Evolutionary conservation across 352 stramenopile genomes (phyloP).

Genomic region (Phytophthora foliorum): DNA sequence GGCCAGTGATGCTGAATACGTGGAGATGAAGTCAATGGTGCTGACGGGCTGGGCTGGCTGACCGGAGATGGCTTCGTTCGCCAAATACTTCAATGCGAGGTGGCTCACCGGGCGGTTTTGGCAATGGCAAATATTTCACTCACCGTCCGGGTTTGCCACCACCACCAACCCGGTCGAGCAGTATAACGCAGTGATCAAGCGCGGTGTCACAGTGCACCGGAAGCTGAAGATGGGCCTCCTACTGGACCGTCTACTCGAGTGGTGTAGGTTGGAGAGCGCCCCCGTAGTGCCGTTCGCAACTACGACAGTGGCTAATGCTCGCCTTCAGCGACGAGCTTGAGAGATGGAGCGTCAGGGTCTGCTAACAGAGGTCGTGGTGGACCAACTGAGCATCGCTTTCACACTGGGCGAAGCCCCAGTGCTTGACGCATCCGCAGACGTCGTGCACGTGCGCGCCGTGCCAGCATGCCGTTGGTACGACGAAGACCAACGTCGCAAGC

Average conservation of each 20-base stretch:
- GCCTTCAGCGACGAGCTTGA: constrained; percentile 1
- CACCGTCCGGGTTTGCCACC: constrained; percentile 7
- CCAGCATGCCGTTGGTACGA: not conserved
- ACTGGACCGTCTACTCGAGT: constrained; percentile 1
- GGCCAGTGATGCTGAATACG: not conserved
- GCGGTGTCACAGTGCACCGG: constrained; percentile 5
- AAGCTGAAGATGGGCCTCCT: constrained; percentile 14
- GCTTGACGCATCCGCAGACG: not conserved
- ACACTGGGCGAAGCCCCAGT: not conserved
- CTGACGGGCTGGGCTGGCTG: not conserved
- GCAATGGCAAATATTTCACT: constrained; percentile 23
- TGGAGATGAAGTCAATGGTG: not conserved
- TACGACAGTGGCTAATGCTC: not conserved
- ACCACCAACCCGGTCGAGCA: constrained; percentile 9
- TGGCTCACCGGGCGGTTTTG: not conserved
- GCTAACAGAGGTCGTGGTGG: not conserved
- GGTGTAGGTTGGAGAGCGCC: not conserved
- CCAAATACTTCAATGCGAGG: not conserved
- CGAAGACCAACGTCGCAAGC: not conserved
- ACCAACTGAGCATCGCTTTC: constrained; percentile 4
- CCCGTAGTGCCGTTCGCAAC: not conserved
- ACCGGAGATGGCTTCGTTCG: not conserved
- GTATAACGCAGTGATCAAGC: constrained; percentile 14
- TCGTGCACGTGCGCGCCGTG: not conserved
- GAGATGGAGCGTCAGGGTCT: constrained; percentile 12